phyloP scores from a whole-genome alignment of 1,284 basidiomycete species.

The Kwoniella shivajii region DNA sequence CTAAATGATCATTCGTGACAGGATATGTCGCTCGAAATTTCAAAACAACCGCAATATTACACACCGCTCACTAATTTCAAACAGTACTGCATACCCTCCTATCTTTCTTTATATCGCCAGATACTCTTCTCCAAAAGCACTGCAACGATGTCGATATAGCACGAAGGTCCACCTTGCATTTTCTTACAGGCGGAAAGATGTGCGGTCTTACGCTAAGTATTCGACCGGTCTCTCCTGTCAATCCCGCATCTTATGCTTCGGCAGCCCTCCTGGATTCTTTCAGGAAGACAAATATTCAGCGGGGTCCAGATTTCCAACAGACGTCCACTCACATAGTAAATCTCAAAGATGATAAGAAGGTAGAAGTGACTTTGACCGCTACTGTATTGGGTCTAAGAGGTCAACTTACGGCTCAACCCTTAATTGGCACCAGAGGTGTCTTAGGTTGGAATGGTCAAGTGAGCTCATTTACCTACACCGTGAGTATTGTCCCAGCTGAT shows the following conservation, averaged over 20 bases:
- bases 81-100: too few species aligned
- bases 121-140: too few species aligned
- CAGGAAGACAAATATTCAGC: constrained; percentile 12
- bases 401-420: constrained; percentile 70
- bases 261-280: constrained; percentile 23
- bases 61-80: too few species aligned
- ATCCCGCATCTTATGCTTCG: neutral
- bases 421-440: constrained; percentile 60
- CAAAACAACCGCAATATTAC: too few species aligned
- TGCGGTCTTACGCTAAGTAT: constrained; percentile 45
- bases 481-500: neutral
- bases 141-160: neutral
- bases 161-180: neutral
- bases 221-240: constrained; percentile 2
- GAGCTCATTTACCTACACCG: constrained; percentile 43
- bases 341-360: neutral
- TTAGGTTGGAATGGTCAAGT: constrained; percentile 93
- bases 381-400: constrained; percentile 82
- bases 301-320: constrained; percentile 41
- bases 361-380: constrained; percentile 62
- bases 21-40: too few species aligned
- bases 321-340: constrained; percentile 15
- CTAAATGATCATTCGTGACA: too few species aligned
- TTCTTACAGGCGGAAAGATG: constrained; percentile 21
- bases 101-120: too few species aligned